A percentile compares a stretch with the other conserved stretches of the same genome.
Evolutionary conservation across 2,329 filamentous ascomycete genomes (phyloP).

Genomic region (Lasiodiplodia theobromae): DNA sequence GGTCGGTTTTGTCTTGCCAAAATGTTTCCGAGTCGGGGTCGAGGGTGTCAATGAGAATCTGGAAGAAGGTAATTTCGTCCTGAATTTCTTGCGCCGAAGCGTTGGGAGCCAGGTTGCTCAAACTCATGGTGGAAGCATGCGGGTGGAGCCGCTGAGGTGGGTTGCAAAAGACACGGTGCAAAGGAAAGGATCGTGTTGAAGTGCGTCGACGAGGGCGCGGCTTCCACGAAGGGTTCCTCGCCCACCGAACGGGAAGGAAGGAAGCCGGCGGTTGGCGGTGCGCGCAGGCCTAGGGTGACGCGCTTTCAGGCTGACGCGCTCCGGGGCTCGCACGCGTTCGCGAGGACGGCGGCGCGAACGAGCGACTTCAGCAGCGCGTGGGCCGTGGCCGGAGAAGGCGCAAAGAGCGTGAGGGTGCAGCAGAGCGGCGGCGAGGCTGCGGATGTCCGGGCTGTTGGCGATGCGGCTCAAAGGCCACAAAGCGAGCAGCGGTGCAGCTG

Average conservation of each 20-base stretch:
- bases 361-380: conserved; percentile 1
- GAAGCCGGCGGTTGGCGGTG: conserved; percentile 2
- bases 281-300: neutral
- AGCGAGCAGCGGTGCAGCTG: conserved; percentile 3
- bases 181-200: neutral
- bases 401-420: conserved; percentile 13
- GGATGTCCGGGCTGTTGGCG: conserved; percentile 13
- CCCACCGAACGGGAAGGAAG: neutral
- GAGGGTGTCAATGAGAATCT: conserved; percentile 22
- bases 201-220: neutral
- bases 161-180: neutral
- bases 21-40: conserved; percentile 22
- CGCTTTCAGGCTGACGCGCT: conserved; percentile 6
- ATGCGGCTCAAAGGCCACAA: conserved; percentile 19
- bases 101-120: conserved; percentile 17
- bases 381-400: neutral
- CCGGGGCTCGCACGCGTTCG: conserved; percentile 3
- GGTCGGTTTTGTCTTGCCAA: neutral
- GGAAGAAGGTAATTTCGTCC: conserved; percentile 27
- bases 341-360: conserved; percentile 4
- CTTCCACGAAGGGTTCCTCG: neutral
- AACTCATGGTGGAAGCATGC: conserved; percentile 19
- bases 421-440: conserved; percentile 9
- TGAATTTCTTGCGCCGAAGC: conserved; percentile 18
- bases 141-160: neutral